A percentile compares a stretch with the other conserved stretches of the same genome.
Conservation (phyloP, 495 filamentous ascomycete species). For the Xylaria telfairii region DNA sequence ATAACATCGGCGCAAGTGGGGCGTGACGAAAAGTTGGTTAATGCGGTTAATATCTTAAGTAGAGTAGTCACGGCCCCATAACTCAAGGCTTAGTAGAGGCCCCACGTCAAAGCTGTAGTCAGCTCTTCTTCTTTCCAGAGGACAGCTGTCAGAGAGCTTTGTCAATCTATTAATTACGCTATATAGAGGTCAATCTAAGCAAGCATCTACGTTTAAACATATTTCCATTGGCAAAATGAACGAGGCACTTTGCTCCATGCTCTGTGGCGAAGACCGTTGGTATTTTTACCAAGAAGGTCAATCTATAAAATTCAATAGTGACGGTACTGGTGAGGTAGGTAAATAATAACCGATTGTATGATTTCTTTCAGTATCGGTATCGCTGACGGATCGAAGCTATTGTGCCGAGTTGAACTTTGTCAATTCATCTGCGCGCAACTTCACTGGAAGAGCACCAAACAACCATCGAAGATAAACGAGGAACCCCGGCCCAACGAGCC, state of each 20-base stretch:
- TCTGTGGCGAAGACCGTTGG: conserved; percentile 34
- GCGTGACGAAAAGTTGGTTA: no score
- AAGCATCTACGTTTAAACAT: background rate
- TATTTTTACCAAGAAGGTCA: conserved; percentile 29
- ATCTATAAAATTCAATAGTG: conserved; percentile 37
- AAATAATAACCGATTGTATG: no score
- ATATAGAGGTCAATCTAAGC: background rate
- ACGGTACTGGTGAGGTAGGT: conserved; percentile 40
- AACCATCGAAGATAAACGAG: conserved; percentile 18
- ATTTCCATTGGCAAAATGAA: conserved; percentile 27
- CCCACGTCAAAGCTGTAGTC: no score
- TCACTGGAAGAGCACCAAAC: conserved; percentile 34
- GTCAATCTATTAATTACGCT: background rate
- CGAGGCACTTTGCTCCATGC: conserved; percentile 38
- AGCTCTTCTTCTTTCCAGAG: no score
- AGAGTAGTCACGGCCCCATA: no score
- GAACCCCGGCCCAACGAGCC: conserved; percentile 4
- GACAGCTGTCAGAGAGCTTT: no score
- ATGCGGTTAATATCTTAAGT: no score
- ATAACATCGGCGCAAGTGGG: no score
- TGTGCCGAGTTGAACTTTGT: conserved; percentile 33
- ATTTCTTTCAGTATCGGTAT: background rate
- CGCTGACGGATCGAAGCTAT: conserved; percentile 33
- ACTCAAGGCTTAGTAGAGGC: no score
- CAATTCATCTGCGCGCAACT: conserved; percentile 35